Base-by-base conservation (phyloP, 306 rosid genomes). In the Prunus fruticosa region DNA sequence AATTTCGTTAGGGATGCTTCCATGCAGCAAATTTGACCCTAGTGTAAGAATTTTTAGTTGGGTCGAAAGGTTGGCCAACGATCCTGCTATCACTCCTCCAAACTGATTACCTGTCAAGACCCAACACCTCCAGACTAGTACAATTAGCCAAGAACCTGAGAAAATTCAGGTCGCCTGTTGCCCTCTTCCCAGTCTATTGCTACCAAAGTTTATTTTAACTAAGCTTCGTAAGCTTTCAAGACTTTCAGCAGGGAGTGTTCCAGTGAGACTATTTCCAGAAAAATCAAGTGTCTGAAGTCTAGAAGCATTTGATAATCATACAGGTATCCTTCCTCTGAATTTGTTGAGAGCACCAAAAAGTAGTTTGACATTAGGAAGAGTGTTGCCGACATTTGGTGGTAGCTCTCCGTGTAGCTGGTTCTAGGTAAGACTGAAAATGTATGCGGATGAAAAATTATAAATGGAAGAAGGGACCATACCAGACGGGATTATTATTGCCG, bases 381-480 rank as follows among this genome's bases (percentile, higher is more conserved):
- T 7, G n/a, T 8, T 20, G 25, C 61, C 61, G 61, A 54, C 3
- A 54, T 87, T 68, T n/a, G 46, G 60, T 18, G 87, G 90, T 49
- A 89, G 64, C 45, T 15, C 78, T 27, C 91, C 91, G 18, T 58
- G 78, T 1, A 89, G 68, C 12, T 72, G 64, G 28, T 84, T 85
- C 28, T 57, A 72, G 67, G 85, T 0, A 50, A 86, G 8, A 51
- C 71, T 12, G 67, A 80, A 47, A 67, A 8, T 28, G 66, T 2
- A 15, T 11, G 80, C 45, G 12, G 61, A 54, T 7, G 27, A 54
- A 19, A 54, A n/a, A 2, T 50, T 50, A 27, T 27, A 27, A 3
- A 27, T 27, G 2, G 28, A 27, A 27, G 28, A 27, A 27, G 28
- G 28, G 28, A 14, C 25, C 15, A 54, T 70, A 27, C 90, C 90